Conservation (phyloP, 768 basidiomycete genomes). For the Naematelia aurantialba region DNA sequence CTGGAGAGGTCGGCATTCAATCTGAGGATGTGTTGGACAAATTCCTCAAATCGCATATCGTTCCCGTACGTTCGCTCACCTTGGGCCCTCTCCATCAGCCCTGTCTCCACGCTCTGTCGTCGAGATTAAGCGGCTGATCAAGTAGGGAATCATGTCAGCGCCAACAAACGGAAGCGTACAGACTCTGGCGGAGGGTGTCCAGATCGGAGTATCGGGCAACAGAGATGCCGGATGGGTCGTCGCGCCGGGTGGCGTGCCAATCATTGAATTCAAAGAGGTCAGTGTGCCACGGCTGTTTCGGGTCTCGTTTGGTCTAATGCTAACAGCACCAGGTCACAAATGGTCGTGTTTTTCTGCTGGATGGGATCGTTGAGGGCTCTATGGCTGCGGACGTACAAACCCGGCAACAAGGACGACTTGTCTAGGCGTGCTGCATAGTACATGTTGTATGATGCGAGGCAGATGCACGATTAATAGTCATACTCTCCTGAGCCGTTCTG, state of each 20-base stretch:
- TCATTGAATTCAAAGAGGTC: slow-evolving; percentile 38
- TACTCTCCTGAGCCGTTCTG: slow-evolving; percentile 23
- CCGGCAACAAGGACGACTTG: not conserved
- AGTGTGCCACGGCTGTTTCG: too few relatives aligned
- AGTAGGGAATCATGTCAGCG: slow-evolving; percentile 21
- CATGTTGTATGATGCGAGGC: not conserved
- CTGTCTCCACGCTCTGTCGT: not conserved
- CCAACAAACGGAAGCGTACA: slow-evolving; percentile 10
- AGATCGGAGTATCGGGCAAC: slow-evolving; percentile 17
- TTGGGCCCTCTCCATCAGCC: not conserved
- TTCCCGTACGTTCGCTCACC: not conserved
- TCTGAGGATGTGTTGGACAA: not conserved
- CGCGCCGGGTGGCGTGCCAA: slow-evolving; percentile 39
- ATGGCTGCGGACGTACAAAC: not conserved
- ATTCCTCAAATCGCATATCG: not conserved
- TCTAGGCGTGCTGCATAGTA: slow-evolving; percentile 1
- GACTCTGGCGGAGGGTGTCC: slow-evolving; percentile 29
- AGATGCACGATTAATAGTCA: slow-evolving; percentile 17
- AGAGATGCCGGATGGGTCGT: slow-evolving; percentile 25
- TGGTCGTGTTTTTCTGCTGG: slow-evolving; percentile 32
- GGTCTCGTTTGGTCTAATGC: slow-evolving; percentile 5
- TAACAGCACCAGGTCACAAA: slow-evolving; percentile 26
- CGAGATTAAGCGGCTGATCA: not conserved
- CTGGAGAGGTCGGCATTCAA: not conserved
- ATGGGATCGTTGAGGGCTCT: slow-evolving; percentile 15